Evolutionary conservation across 1,139 yeast species (phyloP), one percentile per base, ranked within the genome.

Genomic region (Protomyces arabidopsidicola): DNA sequence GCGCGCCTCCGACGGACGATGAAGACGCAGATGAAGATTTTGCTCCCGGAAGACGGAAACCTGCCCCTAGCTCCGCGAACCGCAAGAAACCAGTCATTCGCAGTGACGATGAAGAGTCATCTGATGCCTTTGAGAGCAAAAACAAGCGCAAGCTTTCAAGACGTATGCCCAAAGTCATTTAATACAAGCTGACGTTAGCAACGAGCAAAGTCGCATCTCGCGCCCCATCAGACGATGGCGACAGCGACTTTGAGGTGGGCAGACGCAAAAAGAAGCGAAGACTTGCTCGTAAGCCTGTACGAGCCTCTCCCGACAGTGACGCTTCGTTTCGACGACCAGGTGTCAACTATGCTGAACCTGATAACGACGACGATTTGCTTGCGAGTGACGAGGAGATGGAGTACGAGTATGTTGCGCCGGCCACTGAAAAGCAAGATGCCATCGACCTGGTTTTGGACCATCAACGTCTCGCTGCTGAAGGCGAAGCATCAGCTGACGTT

Each of bases 401-500:
- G 24, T 58, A 58, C 27, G 18, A 16, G 16, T 58, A 58, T 42
- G 53, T 58, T 10, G 56, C 35, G n/a, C 56, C 53, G n/a, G 42
- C 56, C 3, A 42, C 20, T 14, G 63, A 45, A 38, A 34, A 45
- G 27, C 53, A 34, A 16, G 63, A 60, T 12, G 48, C 50, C 22
- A 63, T 63, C 39, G 65, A 63, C 22, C 42, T 63, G 34, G 65
- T 63, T 6, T 45, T 63, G 20, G 63, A 63, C 50, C 65, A 63
- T 55, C 65, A 50, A 27, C 57, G 60, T 3, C 50, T 48, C 48
- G 57, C 45, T 16, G 14, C 36, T 3, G 63, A 53, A n/a, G 34
- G 16, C 24, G 55, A 58, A 6, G 63, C 39, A 16, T n/a, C 55
- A 8, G 50, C n/a, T 27, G 56, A 31, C 14, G 16, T 31, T 12